Conservation (phyloP, 371 early-diverging fungal genomes). For the Coemansia linderi region DNA sequence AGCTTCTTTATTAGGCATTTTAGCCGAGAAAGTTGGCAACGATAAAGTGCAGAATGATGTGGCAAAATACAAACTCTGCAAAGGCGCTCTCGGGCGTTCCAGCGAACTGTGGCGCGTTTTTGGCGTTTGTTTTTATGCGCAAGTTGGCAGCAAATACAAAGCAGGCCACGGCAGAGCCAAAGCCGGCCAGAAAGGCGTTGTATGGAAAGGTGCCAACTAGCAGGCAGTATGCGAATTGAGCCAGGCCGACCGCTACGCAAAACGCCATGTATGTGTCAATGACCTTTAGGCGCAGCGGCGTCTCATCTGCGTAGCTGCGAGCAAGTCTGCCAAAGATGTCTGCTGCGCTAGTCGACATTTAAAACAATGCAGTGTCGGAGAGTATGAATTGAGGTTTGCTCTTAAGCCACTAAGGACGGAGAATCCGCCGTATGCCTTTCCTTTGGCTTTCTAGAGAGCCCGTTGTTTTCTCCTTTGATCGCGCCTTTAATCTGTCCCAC, state of each 20-base stretch:
- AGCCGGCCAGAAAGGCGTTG: constrained; percentile 95
- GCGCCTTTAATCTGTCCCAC: too few relatives aligned
- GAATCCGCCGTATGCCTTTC: background rate
- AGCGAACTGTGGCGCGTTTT: constrained; percentile 60
- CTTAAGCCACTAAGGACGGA: background rate
- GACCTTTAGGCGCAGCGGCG: constrained; percentile 78
- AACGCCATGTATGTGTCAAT: constrained; percentile 91
- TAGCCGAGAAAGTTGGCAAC: constrained; percentile 79
- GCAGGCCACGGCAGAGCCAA: constrained; percentile 86
- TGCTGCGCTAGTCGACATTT: constrained; percentile 15
- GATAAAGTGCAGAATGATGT: constrained; percentile 70
- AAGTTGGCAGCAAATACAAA: constrained; percentile 89
- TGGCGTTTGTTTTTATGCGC: constrained; percentile 75
- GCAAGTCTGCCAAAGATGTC: constrained; percentile 18
- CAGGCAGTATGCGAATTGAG: constrained; percentile 85
- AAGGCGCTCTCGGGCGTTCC: constrained; percentile 70
- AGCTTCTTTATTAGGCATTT: background rate
- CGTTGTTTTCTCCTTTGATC: too few relatives aligned
- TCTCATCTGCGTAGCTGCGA: constrained; percentile 55
- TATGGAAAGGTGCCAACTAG: constrained; percentile 92
- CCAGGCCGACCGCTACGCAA: constrained; percentile 80
- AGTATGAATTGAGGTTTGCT: background rate
- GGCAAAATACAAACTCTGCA: constrained; percentile 75
- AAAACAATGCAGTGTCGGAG: too few relatives aligned
- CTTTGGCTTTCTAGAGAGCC: too few relatives aligned